A percentile compares a stretch with the other conserved stretches of the same genome.
phyloP scores from a whole-genome alignment of 768 basidiomycete genomes.

The Lyophyllum atratum region DNA sequence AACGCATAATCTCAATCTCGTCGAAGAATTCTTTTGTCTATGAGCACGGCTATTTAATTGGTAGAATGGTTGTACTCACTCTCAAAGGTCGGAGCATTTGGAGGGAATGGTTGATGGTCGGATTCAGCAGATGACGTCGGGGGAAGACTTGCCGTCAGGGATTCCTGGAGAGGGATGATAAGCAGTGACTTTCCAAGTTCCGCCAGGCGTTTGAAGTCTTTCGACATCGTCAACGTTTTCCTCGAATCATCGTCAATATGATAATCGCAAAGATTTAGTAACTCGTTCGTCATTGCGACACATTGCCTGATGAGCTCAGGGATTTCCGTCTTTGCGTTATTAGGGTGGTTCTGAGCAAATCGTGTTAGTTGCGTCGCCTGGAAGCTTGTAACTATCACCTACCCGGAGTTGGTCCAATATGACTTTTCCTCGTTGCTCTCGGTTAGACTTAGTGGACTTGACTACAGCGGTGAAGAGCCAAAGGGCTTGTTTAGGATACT shows the following conservation, averaged over 20 bases:
- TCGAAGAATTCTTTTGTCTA: slow-evolving; percentile 65
- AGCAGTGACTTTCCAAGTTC: slow-evolving; percentile 62
- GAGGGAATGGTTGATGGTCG: slow-evolving; percentile 80
- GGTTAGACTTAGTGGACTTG: slow-evolving; percentile 72
- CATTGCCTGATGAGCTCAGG: slow-evolving; percentile 55
- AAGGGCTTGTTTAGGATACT: slow-evolving; percentile 87
- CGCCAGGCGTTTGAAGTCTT: slow-evolving; percentile 57
- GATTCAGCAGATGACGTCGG: slow-evolving; percentile 63
- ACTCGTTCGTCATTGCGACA: slow-evolving; percentile 63
- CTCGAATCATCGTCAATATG: slow-evolving; percentile 40
- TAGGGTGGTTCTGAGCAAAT: slow-evolving; percentile 43
- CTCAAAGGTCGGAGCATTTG: slow-evolving; percentile 71
- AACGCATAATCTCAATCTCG: slow-evolving; percentile 88
- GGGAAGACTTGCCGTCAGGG: slow-evolving; percentile 87
- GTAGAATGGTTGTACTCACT: slow-evolving; percentile 41
- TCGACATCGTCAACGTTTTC: slow-evolving; percentile 48
- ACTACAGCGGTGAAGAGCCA: slow-evolving; percentile 92
- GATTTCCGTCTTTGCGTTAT: slow-evolving; percentile 41
- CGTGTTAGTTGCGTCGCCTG: neutral
- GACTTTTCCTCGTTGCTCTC: slow-evolving; percentile 58
- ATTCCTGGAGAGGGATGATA: slow-evolving; percentile 92
- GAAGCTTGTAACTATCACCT: slow-evolving; percentile 8
- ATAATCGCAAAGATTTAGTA: slow-evolving; percentile 68
- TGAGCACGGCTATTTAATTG: neutral
- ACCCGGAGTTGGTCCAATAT: slow-evolving; percentile 66